Evolutionary conservation across 2,329 filamentous ascomycete genomes (phyloP), one percentile per base, ranked within the genome.

Genomic region (Ophiostoma piceae): DNA sequence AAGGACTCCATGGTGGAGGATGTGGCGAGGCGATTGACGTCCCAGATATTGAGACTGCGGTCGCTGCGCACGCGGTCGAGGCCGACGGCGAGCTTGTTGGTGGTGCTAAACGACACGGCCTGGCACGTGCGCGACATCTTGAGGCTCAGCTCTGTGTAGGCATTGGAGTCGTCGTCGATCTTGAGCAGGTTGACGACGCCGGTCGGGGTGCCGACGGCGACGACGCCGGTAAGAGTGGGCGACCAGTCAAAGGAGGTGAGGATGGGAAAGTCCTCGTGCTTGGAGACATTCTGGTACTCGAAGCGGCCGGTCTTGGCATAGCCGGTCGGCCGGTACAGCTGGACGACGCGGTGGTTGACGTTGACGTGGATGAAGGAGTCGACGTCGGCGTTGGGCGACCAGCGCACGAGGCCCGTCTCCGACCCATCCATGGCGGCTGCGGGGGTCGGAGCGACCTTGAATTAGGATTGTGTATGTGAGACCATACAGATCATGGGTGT

Each of bases 61-160:
- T 95, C 92, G 78, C 92, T 93, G 41, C 92, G 86, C 32, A 94
- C 91, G 74, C 91, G 85, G 75, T 95, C 92, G 68, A 95, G 82
- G 1, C 91, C 92, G 37, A 93, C 91, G 11, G 92, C 92, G 68
- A 96, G 81, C 70, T 91, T 83, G 22, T 90, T 89, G 5, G 83
- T 84, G 3, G 86, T 88, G 76, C 88, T 94, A 79, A 95, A 93
- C 3, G 91, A 89, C 57, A 95, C 90, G 0, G 91, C 90, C 75
- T 94, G 92, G 75, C 91, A 94, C 62, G 90, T 90, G 64, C 92
- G 86, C 69, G 90, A 87, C 77, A 92, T 87, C 77, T 91, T 92
- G 66, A 93, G 85, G 26, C 87, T 86, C 71, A 93, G 87, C 67
- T 90, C 87, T 67, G 87, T 77, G 73, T 86, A 86, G 43, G 84